Conservation (phyloP, 75 land plant species). For the Sequoia sempervirens region DNA sequence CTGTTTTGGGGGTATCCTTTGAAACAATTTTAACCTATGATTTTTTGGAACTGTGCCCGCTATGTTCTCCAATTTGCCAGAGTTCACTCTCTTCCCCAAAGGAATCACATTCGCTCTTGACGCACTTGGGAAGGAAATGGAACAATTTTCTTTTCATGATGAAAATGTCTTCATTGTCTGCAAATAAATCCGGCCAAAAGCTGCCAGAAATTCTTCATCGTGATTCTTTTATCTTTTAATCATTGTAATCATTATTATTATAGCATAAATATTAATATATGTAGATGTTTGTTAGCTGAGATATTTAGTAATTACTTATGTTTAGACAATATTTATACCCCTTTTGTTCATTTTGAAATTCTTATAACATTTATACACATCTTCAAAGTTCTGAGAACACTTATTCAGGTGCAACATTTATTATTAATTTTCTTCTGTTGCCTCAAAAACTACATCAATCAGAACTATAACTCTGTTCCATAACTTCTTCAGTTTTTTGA, state of each 20-base stretch:
- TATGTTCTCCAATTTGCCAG: too few species aligned
- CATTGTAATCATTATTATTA: neutral
- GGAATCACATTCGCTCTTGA: too few species aligned
- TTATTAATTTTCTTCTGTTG: neutral
- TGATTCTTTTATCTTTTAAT: neutral
- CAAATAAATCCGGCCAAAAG: too few species aligned
- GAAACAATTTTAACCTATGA: too few species aligned
- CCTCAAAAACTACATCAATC: neutral
- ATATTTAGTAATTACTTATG: neutral
- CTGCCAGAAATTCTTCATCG: too few species aligned
- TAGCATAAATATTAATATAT: neutral
- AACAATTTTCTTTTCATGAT: too few species aligned
- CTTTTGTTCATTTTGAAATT: neutral
- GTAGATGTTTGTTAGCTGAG: too few species aligned
- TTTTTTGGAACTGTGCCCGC: too few species aligned
- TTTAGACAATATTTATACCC: neutral
- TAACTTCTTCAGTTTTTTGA: neutral
- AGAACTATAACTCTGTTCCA: neutral
- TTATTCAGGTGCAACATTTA: neutral
- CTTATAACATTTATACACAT: neutral
- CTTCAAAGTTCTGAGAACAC: neutral
- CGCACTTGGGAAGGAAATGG: too few species aligned
- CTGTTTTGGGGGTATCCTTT: too few species aligned
- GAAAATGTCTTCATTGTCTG: too few species aligned
- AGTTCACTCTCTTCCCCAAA: too few species aligned